Conservation (phyloP, 2,329 filamentous ascomycete species). For the Cadophora malorum region DNA sequence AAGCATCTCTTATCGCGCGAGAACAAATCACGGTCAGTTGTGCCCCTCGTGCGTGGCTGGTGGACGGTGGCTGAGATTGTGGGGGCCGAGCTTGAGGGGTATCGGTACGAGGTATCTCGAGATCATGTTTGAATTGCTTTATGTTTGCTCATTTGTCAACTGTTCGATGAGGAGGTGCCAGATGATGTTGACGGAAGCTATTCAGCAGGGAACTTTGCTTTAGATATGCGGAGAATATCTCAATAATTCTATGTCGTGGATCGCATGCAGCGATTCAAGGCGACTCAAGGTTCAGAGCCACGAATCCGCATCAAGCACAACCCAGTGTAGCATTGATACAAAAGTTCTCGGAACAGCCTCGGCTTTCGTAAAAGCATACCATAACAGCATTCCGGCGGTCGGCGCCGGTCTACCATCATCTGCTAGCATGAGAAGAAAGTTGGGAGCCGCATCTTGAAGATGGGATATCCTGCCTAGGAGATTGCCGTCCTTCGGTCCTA, state of each 20-base stretch:
- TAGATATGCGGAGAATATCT: background rate
- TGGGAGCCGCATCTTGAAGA: background rate
- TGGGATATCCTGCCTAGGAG: background rate
- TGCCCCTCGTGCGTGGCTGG: constrained; percentile 15
- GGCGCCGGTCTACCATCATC: background rate
- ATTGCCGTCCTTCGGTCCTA: background rate
- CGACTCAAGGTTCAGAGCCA: background rate
- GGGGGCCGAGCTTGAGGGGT: background rate
- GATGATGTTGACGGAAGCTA: background rate
- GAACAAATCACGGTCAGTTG: background rate
- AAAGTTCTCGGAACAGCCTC: background rate
- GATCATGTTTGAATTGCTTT: background rate
- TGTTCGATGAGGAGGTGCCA: background rate
- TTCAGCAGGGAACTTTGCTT: background rate
- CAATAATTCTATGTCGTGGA: background rate
- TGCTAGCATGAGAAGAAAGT: background rate
- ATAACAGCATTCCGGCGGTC: background rate
- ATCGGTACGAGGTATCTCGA: background rate
- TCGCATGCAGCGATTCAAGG: background rate
- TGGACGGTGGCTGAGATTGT: constrained; percentile 2
- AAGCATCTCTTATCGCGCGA: constrained; percentile 3
- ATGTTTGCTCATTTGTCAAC: background rate
- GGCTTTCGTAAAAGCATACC: background rate
- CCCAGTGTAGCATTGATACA: background rate
- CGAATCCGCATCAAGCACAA: background rate